A percentile compares a stretch with the other conserved stretches of the same genome.
Conservation (phyloP, 768 basidiomycete species). For the Clavaria fumosa region DNA sequence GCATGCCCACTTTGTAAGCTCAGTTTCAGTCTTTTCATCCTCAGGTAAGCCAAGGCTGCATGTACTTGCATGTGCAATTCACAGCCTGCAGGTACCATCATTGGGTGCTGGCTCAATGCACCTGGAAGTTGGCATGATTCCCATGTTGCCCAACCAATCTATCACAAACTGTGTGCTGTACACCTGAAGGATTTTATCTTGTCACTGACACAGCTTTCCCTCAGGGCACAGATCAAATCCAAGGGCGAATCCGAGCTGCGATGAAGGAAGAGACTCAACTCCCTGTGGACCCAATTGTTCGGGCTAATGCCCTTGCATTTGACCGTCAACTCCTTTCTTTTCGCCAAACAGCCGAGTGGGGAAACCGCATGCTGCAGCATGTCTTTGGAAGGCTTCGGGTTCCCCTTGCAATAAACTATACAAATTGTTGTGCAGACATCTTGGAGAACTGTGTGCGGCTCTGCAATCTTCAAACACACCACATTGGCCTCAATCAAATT, state of each 20-base stretch:
- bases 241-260: slow-evolving; percentile 20
- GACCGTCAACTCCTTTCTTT: slow-evolving; percentile 28
- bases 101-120: slow-evolving; percentile 20
- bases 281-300: slow-evolving; percentile 10
- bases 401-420: slow-evolving; percentile 22
- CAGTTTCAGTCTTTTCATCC: slow-evolving; percentile 18
- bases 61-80: background rate
- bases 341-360: slow-evolving; percentile 38
- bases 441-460: slow-evolving; percentile 22
- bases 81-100: slow-evolving; percentile 19
- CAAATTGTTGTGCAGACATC: slow-evolving; percentile 15
- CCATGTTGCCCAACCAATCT: slow-evolving; percentile 27
- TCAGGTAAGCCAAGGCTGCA: slow-evolving; percentile 10
- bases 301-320: slow-evolving; percentile 14
- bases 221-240: slow-evolving; percentile 11
- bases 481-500: slow-evolving; percentile 29
- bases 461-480: slow-evolving; percentile 19
- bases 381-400: slow-evolving; percentile 30
- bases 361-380: slow-evolving; percentile 28
- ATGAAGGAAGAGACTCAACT: slow-evolving; percentile 20
- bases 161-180: slow-evolving; percentile 11
- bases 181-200: slow-evolving; percentile 23
- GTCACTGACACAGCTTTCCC: slow-evolving; percentile 28
- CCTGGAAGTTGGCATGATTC: slow-evolving; percentile 31
- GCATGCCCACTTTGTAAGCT: slow-evolving; percentile 24